Evolutionary conservation across 2,329 filamentous ascomycete species (phyloP), one percentile per base, ranked within the genome.

Genomic region (Verticillium nubilum): DNA sequence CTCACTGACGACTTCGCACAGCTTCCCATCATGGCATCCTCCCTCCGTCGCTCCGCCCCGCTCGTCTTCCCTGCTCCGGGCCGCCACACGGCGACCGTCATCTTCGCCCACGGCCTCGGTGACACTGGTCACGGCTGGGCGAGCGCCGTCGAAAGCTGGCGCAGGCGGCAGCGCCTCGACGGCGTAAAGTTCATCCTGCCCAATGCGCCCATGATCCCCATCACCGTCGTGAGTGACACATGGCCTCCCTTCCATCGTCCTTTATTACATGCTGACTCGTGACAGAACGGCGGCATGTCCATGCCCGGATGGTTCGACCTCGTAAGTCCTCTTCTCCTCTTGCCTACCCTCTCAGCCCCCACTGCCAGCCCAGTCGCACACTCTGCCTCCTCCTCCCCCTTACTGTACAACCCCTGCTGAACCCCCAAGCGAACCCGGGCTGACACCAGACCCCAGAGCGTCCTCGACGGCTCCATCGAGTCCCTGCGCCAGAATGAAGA

Each of bases 171-270:
- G 73, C 88, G 88, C 69, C 91, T 98, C 64, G 86, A 92, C 60
- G 90, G 97, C 75, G 91, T 97, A 72, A 90, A 94, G 71, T 98
- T 98, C 74, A 86, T 99, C 70, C 88, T 99, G 73, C 95, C 95
- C 17, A 91, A 97, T 77, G 95, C 95, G 28, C 92, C 94, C 5
- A 77, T 75, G 37, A 95, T 96, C 58, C 92, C 92, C 31, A 91
- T 97, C 70, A 93, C 92, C n/a, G 80, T 87, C 67, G 89, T 92
- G 76, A 69, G 83, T 76, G 9, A 58, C 13, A 12, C 15, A 2
- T 13, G n/a, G 12, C 5, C 17, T 35, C 9, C n/a, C 12, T 33
- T 55, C 53, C 9, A 2, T 13, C 37, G 10, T 5, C 19, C 19
- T 28, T 17, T 23, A 26, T 27, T 17, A 26, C 1, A 13, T 52